Evolutionary conservation across 1,284 basidiomycete genomes (phyloP).

Genomic region (Sanghuangporus sanghuang): DNA sequence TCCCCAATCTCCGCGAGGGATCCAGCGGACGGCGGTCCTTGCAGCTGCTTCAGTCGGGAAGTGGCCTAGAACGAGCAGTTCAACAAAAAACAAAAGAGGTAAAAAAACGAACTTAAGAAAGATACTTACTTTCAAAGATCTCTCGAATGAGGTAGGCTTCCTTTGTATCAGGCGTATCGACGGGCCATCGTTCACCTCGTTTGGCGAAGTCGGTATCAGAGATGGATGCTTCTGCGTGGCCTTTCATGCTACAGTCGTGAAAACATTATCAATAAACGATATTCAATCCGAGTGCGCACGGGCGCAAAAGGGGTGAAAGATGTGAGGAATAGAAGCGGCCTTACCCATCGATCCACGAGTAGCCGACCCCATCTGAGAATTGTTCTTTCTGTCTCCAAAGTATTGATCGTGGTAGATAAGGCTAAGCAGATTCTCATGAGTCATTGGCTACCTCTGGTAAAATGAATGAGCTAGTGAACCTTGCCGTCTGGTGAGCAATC

Average conservation of each 20-base stretch:
- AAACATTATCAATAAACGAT: not conserved
- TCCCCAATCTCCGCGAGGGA: slow-evolving; percentile 95
- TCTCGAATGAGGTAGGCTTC: slow-evolving; percentile 96
- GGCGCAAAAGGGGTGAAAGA: not conserved
- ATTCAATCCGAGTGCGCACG: not conserved
- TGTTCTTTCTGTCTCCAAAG: slow-evolving; percentile 99
- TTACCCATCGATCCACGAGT: slow-evolving; percentile 98
- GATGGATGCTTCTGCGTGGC: slow-evolving; percentile 71
- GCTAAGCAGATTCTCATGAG: slow-evolving; percentile 46
- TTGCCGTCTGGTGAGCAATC: slow-evolving; percentile 84
- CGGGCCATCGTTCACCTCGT: slow-evolving; percentile 72
- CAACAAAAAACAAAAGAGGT: slow-evolving; percentile 8
- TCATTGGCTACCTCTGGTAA: not conserved
- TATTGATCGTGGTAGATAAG: slow-evolving; percentile 92
- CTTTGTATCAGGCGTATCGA: slow-evolving; percentile 91
- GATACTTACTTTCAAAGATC: slow-evolving; percentile 74
- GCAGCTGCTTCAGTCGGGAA: slow-evolving; percentile 88
- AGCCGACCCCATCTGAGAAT: slow-evolving; percentile 98
- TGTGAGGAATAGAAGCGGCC: slow-evolving; percentile 19
- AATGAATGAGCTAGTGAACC: slow-evolving; percentile 32
- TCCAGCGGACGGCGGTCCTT: slow-evolving; percentile 92
- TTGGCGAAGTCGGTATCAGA: slow-evolving; percentile 82
- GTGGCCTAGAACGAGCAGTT: slow-evolving; percentile 48
- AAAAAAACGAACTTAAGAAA: not conserved
- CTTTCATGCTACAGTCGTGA: slow-evolving; percentile 70